A percentile compares a stretch with the other conserved stretches of the same genome.
Conservation (phyloP, 1,139 yeast species). For the Nakaseomyces glabratus region DNA sequence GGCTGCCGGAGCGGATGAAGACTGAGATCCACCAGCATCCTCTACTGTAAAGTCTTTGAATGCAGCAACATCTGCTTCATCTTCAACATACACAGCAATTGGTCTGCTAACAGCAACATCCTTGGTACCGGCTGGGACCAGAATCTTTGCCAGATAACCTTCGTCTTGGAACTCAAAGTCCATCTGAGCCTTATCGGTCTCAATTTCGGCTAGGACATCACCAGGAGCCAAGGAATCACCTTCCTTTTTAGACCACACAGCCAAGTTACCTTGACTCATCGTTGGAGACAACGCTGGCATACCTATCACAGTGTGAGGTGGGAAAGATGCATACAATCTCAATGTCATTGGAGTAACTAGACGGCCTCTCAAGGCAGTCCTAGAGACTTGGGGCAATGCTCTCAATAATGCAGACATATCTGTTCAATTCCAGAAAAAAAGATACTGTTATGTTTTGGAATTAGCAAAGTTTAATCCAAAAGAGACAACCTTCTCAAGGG, state of each 20-base stretch:
- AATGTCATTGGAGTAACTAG: conserved; percentile 20
- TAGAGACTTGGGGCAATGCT: conserved; percentile 24
- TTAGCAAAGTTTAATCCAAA: too few species aligned
- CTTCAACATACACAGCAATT: conserved; percentile 93
- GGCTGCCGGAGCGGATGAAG: conserved; percentile 6
- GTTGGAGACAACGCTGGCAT: conserved; percentile 94
- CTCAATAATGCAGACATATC: conserved; percentile 24
- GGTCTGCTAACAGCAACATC: conserved; percentile 92
- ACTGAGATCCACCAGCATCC: conserved; percentile 43
- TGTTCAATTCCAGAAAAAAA: too few species aligned
- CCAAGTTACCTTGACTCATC: conserved; percentile 91
- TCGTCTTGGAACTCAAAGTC: conserved; percentile 99
- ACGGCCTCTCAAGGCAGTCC: conserved; percentile 16
- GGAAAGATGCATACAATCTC: conserved; percentile 38
- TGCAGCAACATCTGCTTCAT: conserved; percentile 73
- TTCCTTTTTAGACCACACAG: conserved; percentile 76
- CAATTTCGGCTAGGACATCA: conserved; percentile 91
- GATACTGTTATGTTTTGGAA: too few species aligned
- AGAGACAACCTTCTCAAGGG: too few species aligned
- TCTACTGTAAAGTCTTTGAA: conserved; percentile 82
- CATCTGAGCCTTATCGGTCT: conserved; percentile 98
- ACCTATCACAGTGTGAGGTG: conserved; percentile 53
- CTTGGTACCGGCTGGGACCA: conserved; percentile 78
- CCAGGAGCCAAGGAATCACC: conserved; percentile 88
- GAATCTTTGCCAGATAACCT: conserved; percentile 85